Percentiles rank a stretch among this genome's conserved stretches.
Conservation (phyloP, 2,329 filamentous ascomycete species). For the Aspergillus pseudotamarii region DNA sequence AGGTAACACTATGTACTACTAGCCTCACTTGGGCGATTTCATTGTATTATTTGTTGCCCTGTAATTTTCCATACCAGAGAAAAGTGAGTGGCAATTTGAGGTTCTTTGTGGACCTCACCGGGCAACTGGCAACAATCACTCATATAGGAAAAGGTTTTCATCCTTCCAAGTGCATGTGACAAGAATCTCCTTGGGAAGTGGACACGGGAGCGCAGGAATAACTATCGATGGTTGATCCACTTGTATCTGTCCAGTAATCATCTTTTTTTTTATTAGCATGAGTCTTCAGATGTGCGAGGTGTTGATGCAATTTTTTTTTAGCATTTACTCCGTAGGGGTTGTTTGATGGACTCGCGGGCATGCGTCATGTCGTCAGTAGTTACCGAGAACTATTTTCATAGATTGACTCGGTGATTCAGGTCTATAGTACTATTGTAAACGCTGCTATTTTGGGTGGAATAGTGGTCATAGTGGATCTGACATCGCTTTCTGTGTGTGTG, state of each 20-base stretch:
- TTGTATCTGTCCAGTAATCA: neutral
- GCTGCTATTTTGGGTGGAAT: neutral
- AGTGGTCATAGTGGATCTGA: neutral
- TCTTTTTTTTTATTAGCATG: neutral
- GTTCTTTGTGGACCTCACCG: neutral
- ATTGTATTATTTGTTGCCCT: neutral
- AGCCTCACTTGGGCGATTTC: neutral
- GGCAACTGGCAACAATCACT: neutral
- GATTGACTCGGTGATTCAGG: neutral
- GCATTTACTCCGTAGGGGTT: too few relatives aligned
- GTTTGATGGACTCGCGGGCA: neutral
- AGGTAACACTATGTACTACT: neutral
- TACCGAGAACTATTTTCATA: neutral
- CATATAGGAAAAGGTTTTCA: neutral
- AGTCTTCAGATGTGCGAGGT: neutral
- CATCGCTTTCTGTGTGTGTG: neutral
- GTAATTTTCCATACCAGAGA: neutral
- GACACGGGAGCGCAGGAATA: neutral
- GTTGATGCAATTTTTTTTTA: neutral
- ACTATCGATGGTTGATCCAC: neutral
- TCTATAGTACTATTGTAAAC: neutral
- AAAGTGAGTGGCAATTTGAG: neutral
- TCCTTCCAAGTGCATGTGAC: neutral
- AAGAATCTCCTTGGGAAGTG: neutral
- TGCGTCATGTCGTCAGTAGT: neutral